These are phyloP conservation scores for Mrakia hoshinonis DNA, from an alignment of 768 basidiomycete genomes.

Conservation along the genomic window DNA sequence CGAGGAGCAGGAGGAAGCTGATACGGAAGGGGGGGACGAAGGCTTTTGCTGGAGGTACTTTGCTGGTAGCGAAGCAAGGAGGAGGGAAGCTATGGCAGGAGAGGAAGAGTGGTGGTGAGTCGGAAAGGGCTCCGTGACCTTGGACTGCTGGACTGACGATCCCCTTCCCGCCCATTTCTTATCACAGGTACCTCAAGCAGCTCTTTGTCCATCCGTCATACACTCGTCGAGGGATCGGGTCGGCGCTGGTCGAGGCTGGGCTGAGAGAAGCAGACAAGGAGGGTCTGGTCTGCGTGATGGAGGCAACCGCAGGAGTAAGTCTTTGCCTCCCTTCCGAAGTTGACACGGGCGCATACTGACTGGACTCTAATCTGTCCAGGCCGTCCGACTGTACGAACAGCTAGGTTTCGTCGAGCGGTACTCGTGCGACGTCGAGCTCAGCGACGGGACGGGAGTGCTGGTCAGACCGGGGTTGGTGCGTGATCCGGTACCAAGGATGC, in stretches of 20 bases:
- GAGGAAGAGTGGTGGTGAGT: constrained; percentile 8
- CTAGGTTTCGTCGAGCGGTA: neutral
- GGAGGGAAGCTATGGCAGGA: neutral
- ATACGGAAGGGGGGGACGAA: neutral
- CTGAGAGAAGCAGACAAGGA: neutral
- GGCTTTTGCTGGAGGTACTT: neutral
- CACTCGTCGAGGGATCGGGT: neutral
- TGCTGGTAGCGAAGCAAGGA: neutral
- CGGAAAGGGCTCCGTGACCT: too few relatives aligned
- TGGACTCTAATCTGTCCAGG: neutral
- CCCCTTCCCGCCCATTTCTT: neutral
- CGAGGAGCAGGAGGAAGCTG: neutral
- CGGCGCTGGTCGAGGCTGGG: neutral
- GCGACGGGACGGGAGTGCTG: neutral
- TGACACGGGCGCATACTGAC: neutral
- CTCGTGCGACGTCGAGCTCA: neutral
- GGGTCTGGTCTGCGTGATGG: neutral
- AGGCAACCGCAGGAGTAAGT: neutral
- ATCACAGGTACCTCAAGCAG: neutral
- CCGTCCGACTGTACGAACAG: neutral
- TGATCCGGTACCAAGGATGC: neutral
- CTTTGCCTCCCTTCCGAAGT: neutral
- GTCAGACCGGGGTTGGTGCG: neutral
- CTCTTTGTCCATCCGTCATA: constrained; percentile 2
- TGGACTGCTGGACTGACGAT: too few relatives aligned